These are phyloP conservation scores for Solanum sejunctum DNA, from an alignment of 257 asterid genomes.

Conservation along the genomic window DNA sequence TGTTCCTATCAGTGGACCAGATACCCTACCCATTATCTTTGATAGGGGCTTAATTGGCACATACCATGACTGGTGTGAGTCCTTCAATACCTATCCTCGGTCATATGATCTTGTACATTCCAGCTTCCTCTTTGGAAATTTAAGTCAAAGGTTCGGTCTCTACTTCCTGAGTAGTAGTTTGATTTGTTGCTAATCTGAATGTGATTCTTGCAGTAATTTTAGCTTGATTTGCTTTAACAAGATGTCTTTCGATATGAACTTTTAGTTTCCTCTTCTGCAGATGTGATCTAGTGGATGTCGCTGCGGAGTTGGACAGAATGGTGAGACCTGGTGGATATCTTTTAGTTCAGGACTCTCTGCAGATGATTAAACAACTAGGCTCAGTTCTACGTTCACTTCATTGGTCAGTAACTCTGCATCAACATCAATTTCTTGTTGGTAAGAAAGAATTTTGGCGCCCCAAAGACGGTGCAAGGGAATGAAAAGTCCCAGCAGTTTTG, in stretches of 20 bases:
- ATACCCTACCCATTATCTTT: slow-evolving; percentile 57
- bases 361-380: slow-evolving; percentile 33
- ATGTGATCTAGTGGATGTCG: slow-evolving; percentile 63
- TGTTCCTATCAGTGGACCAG: slow-evolving; percentile 59
- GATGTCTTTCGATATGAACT: neutral
- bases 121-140: slow-evolving; percentile 59
- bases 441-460: slow-evolving; percentile 89
- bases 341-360: slow-evolving; percentile 61
- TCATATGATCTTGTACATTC: slow-evolving; percentile 89
- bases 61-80: slow-evolving; percentile 99
- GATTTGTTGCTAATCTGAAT: neutral
- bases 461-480: slow-evolving; percentile 9
- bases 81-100: slow-evolving; percentile 81
- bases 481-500: neutral
- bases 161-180: neutral
- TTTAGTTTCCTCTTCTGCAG: slow-evolving; percentile 21
- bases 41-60: slow-evolving; percentile 88
- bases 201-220: neutral
- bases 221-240: neutral
- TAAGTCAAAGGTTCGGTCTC: slow-evolving; percentile 47
- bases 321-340: slow-evolving; percentile 83
- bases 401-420: slow-evolving; percentile 60
- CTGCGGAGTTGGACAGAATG: slow-evolving; percentile 76
- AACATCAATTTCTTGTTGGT: slow-evolving; percentile 70
- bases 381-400: slow-evolving; percentile 62